These are phyloP conservation scores for Naganishia onofrii DNA, from an alignment of 768 basidiomycete genomes.

Conservation along the genomic window DNA sequence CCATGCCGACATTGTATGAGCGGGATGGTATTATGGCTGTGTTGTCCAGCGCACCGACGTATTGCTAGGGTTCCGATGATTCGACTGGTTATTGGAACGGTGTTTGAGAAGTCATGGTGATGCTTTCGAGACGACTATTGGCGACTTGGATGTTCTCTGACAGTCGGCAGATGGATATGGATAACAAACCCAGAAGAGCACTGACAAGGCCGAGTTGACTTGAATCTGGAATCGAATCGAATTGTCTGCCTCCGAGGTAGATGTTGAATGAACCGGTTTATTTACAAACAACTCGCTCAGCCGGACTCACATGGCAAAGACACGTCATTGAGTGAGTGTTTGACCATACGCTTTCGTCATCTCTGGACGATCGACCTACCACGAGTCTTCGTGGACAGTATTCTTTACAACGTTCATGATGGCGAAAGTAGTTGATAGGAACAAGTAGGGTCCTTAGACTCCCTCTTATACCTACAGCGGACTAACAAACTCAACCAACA, in stretches of 20 bases:
- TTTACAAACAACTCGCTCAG: slow-evolving; percentile 1
- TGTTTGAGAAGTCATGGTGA: not conserved
- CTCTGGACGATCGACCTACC: not conserved
- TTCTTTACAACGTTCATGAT: not conserved
- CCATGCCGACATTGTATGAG: slow-evolving; percentile 4
- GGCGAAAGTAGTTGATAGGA: too few species aligned
- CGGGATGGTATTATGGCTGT: not conserved
- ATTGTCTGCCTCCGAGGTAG: not conserved
- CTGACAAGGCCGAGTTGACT: not conserved
- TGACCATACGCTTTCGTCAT: too few species aligned
- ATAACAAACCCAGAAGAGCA: too few species aligned
- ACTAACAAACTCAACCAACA: too few species aligned
- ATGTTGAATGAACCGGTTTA: slow-evolving; percentile 17
- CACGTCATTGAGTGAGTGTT: too few species aligned
- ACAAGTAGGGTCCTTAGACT: too few species aligned
- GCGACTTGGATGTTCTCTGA: too few species aligned
- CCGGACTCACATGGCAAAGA: not conserved
- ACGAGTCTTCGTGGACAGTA: not conserved
- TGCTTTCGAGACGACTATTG: not conserved
- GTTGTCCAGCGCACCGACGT: not conserved
- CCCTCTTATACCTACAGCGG: too few species aligned
- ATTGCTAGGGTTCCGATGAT: not conserved
- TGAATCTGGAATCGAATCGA: not conserved
- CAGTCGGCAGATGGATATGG: too few species aligned
- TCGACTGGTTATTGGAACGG: not conserved